A percentile compares a stretch with the other conserved stretches of the same genome.
phyloP scores from a whole-genome alignment of 2,329 filamentous ascomycete species.

The Penicillium capsulatum region DNA sequence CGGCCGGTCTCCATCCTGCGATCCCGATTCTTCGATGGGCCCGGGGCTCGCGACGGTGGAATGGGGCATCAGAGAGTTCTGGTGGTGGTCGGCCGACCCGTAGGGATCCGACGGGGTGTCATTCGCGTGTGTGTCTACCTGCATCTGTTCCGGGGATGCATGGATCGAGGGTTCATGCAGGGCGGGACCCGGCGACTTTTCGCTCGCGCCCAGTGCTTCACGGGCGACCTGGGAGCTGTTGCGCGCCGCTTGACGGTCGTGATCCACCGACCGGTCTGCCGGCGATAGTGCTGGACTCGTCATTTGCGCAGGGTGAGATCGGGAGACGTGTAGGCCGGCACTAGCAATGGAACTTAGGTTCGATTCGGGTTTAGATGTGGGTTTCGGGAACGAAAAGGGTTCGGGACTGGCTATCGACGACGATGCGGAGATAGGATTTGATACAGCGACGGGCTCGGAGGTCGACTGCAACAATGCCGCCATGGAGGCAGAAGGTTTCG shows the following conservation, averaged over 20 bases:
- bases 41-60: constrained; percentile 47
- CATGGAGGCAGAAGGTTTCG: constrained; percentile 37
- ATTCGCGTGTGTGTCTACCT: constrained; percentile 50
- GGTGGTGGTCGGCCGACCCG: constrained; percentile 49
- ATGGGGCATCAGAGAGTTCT: constrained; percentile 49
- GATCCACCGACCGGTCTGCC: constrained; percentile 29
- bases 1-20: constrained; percentile 42
- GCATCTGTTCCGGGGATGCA: constrained; percentile 45
- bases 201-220: constrained; percentile 38
- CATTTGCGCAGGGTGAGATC: constrained; percentile 38
- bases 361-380: constrained; percentile 34
- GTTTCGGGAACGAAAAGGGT: constrained; percentile 33
- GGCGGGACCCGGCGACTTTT: constrained; percentile 34
- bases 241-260: constrained; percentile 32
- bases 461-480: constrained; percentile 42
- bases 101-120: constrained; percentile 40
- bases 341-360: constrained; percentile 42
- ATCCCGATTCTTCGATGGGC: constrained; percentile 43
- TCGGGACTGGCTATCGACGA: constrained; percentile 30
- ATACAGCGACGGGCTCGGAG: constrained; percentile 39
- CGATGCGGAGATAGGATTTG: constrained; percentile 33
- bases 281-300: constrained; percentile 52
- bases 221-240: constrained; percentile 41
- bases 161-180: constrained; percentile 47
- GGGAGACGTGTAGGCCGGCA: constrained; percentile 41